Conservation (phyloP, 2,329 filamentous ascomycete genomes). For the Colletotrichum sp. region DNA sequence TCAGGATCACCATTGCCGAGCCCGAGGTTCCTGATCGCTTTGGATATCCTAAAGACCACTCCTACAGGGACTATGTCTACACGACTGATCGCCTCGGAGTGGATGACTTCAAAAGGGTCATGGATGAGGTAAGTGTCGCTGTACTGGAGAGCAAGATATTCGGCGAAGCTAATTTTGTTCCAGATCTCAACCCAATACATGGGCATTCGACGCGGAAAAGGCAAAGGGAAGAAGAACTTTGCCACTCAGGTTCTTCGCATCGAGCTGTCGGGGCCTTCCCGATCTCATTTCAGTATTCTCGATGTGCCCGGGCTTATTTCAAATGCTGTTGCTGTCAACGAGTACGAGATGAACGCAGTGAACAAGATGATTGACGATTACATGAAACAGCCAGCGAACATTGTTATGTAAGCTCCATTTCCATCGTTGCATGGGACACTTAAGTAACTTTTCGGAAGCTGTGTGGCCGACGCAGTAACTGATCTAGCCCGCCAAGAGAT, state of each 20-base stretch:
- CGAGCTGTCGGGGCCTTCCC: slow-evolving; percentile 38
- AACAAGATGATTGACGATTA: slow-evolving; percentile 37
- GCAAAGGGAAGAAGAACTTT: slow-evolving; percentile 35
- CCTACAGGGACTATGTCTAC: slow-evolving; percentile 26
- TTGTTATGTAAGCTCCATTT: too few species aligned
- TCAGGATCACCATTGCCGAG: slow-evolving; percentile 34
- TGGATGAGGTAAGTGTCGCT: slow-evolving; percentile 38
- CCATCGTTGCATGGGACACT: too few species aligned
- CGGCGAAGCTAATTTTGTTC: neutral
- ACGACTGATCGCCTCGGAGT: slow-evolving; percentile 28
- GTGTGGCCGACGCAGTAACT: slow-evolving; percentile 34
- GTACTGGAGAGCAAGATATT: too few species aligned
- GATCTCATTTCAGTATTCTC: slow-evolving; percentile 40
- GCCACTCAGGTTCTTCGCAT: slow-evolving; percentile 40
- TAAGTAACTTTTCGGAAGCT: slow-evolving; percentile 25
- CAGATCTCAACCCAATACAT: slow-evolving; percentile 33
- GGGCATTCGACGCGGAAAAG: slow-evolving; percentile 30
- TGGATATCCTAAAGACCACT: slow-evolving; percentile 18
- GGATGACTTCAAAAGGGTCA: slow-evolving; percentile 31
- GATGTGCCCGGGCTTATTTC: slow-evolving; percentile 40
- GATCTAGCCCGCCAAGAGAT: slow-evolving; percentile 36
- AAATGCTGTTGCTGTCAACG: slow-evolving; percentile 27
- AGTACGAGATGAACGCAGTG: slow-evolving; percentile 32
- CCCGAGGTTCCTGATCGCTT: slow-evolving; percentile 28
- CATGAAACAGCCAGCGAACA: slow-evolving; percentile 38